These are phyloP conservation scores for Grammothele lineata DNA, from an alignment of 768 basidiomycete genomes.

Conservation along the genomic window DNA sequence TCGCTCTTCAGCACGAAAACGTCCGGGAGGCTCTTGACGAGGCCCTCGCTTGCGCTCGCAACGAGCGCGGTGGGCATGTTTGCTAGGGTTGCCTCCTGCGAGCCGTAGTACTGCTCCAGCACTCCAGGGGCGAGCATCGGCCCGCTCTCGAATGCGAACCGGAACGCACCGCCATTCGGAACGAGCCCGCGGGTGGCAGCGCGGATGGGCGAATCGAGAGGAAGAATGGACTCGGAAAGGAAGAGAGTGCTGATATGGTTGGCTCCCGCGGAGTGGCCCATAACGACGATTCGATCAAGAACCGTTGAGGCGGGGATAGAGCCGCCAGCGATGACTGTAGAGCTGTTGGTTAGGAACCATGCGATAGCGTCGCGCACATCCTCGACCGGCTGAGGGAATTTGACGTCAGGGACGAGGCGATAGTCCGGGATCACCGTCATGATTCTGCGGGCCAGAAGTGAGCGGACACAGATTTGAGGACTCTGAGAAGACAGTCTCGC, in stretches of 20 bases:
- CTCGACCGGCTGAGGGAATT: constrained; percentile 50
- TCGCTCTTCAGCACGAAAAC: constrained; percentile 48
- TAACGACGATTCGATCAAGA: constrained; percentile 39
- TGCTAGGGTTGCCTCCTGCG: constrained; percentile 31
- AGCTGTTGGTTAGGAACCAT: constrained; percentile 43
- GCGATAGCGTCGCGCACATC: constrained; percentile 57
- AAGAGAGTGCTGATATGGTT: constrained; percentile 44
- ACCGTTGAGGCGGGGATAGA: constrained; percentile 25
- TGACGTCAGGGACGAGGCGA: constrained; percentile 52
- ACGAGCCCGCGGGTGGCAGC: constrained; percentile 41
- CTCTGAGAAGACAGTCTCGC: background rate
- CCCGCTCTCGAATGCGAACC: constrained; percentile 17
- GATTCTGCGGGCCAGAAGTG: constrained; percentile 25
- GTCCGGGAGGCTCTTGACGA: constrained; percentile 39
- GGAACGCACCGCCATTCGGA: constrained; percentile 44
- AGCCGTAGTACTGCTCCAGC: constrained; percentile 37
- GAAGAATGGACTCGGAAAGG: constrained; percentile 28
- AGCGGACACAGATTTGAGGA: background rate
- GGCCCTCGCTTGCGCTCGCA: constrained; percentile 29
- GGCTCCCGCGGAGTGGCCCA: constrained; percentile 64
- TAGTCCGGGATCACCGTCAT: constrained; percentile 68
- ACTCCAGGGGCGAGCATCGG: constrained; percentile 18
- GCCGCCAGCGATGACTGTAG: constrained; percentile 8
- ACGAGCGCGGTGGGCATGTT: constrained; percentile 41
- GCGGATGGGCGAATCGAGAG: constrained; percentile 19